phyloP scores from a whole-genome alignment of 2,329 filamentous ascomycete species.

The Nemania sp. region DNA sequence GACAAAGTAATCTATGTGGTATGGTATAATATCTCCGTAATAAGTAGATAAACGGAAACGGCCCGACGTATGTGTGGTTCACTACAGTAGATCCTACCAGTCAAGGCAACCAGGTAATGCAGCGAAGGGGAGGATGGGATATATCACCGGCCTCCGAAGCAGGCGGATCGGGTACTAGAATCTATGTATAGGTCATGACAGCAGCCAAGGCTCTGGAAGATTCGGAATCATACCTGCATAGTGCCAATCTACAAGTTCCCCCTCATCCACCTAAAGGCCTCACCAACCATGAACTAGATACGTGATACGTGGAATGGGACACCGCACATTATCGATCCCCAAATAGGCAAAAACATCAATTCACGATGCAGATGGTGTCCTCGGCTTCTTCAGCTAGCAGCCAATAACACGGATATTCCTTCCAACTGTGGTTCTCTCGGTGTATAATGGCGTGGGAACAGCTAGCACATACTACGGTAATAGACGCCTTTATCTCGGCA shows the following conservation, averaged over 20 bases:
- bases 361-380: not conserved
- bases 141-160: constrained; percentile 20
- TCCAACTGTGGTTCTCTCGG: not conserved
- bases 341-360: not conserved
- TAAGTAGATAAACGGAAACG: constrained; percentile 1
- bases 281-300: not conserved
- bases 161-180: not conserved
- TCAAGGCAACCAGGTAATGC: not conserved
- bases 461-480: not conserved
- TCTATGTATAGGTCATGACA: not conserved
- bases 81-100: not conserved
- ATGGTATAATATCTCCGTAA: not conserved
- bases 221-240: not conserved
- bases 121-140: constrained; percentile 16
- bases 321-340: not conserved
- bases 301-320: constrained; percentile 5
- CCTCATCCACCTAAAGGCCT: not conserved
- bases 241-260: not conserved
- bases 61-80: not conserved
- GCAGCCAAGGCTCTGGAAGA: not conserved
- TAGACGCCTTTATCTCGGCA: constrained; percentile 1
- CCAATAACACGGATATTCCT: constrained; percentile 6
- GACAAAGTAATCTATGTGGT: constrained; percentile 8
- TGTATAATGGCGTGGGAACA: not conserved
- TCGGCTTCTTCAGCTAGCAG: not conserved